Percentiles rank a stretch among this genome's conserved stretches.
These are phyloP conservation scores for Quercus lobata DNA, from an alignment of 331 rosid species.

Conservation along the genomic window DNA sequence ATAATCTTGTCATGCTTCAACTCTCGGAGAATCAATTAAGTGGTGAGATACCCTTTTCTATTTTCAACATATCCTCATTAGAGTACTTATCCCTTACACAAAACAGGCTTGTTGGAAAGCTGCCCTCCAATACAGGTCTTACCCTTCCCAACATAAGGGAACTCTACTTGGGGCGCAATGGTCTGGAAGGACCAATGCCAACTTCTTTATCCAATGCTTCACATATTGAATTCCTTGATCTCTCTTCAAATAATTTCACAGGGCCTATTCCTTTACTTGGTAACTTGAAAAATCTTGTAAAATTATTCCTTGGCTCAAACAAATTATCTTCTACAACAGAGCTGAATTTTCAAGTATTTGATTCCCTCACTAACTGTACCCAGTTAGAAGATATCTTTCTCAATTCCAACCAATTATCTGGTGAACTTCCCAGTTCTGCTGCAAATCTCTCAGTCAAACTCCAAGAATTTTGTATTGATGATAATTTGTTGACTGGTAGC, in stretches of 20 bases:
- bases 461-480: slow-evolving; percentile 21
- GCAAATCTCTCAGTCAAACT: slow-evolving; percentile 27
- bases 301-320: slow-evolving; percentile 2
- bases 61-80: slow-evolving; percentile 33
- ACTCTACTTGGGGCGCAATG: slow-evolving; percentile 19
- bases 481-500: slow-evolving; percentile 16
- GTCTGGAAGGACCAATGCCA: slow-evolving; percentile 27
- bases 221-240: slow-evolving; percentile 14
- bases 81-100: slow-evolving; percentile 11
- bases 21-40: slow-evolving; percentile 21
- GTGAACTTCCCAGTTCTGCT: slow-evolving; percentile 33
- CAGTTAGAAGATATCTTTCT: slow-evolving; percentile 7
- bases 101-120: slow-evolving; percentile 20
- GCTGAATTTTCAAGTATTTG: slow-evolving; percentile 22
- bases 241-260: slow-evolving; percentile 21
- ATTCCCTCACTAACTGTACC: slow-evolving; percentile 25
- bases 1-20: slow-evolving; percentile 12
- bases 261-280: slow-evolving; percentile 24
- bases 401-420: slow-evolving; percentile 19
- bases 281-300: slow-evolving; percentile 21
- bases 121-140: slow-evolving; percentile 13
- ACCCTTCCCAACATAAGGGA: slow-evolving; percentile 15
- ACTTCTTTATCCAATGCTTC: slow-evolving; percentile 36
- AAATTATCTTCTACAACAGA: slow-evolving; percentile 20
- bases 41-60: slow-evolving; percentile 28